Evolutionary conservation across 805 yeast genomes (phyloP).

Genomic region (Kodamaea neixiangensis): DNA sequence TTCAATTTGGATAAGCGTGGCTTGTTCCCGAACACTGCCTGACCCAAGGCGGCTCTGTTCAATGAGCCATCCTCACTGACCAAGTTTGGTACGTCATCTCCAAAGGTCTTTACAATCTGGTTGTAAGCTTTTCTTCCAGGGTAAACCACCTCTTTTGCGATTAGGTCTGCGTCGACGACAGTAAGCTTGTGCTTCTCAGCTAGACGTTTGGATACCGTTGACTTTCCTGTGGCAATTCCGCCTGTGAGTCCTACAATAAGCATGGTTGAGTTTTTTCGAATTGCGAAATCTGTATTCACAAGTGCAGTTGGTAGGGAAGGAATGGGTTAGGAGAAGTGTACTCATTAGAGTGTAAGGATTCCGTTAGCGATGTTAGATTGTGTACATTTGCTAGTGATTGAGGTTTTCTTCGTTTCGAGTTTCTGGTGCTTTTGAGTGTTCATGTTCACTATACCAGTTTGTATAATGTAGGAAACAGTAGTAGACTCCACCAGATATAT

Average conservation of each 20-base stretch:
- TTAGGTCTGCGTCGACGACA: constrained; percentile 85
- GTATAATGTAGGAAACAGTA: too few species aligned
- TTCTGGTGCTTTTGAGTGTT: too few species aligned
- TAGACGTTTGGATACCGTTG: constrained; percentile 75
- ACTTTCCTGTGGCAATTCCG: constrained; percentile 95
- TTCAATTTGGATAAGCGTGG: constrained; percentile 63
- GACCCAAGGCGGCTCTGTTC: constrained; percentile 76
- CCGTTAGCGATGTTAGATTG: too few species aligned
- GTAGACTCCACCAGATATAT: too few species aligned
- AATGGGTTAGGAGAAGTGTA: too few species aligned
- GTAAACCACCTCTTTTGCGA: constrained; percentile 82
- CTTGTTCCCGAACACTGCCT: constrained; percentile 70
- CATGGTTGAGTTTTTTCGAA: constrained; percentile 49
- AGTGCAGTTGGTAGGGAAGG: too few species aligned
- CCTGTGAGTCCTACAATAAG: constrained; percentile 94
- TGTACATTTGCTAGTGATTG: too few species aligned
- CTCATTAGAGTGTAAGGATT: too few species aligned
- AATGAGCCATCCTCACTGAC: constrained; percentile 45
- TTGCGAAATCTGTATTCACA: background rate
- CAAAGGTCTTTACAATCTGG: constrained; percentile 63
- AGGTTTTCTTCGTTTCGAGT: too few species aligned
- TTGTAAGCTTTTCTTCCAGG: constrained; percentile 77
- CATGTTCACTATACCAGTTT: too few species aligned
- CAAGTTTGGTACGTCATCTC: constrained; percentile 49
- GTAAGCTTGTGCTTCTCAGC: constrained; percentile 52